A percentile compares a stretch with the other conserved stretches of the same genome.
Conservation (phyloP, 306 rosid species). For the Rosa multiflora region DNA sequence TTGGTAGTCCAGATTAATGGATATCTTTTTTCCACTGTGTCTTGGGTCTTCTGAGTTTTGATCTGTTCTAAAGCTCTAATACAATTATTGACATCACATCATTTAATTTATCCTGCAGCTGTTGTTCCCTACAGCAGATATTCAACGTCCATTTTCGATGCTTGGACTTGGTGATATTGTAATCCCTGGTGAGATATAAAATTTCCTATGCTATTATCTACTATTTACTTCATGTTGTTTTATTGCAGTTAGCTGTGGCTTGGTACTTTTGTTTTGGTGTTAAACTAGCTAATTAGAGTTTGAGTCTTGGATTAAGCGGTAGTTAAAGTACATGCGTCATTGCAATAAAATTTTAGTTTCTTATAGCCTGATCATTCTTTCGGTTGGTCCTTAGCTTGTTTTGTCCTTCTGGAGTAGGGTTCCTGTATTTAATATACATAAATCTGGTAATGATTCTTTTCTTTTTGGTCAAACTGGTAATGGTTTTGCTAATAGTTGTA, state of each 20-base stretch:
- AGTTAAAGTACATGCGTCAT: background rate
- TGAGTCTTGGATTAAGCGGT: background rate
- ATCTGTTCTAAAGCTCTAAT: conserved; percentile 4
- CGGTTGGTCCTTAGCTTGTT: background rate
- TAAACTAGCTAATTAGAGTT: background rate
- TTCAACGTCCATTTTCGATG: conserved; percentile 90
- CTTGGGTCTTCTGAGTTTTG: background rate
- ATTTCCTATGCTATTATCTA: conserved; percentile 13
- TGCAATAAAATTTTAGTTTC: background rate
- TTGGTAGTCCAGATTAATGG: conserved; percentile 33
- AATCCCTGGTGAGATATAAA: conserved; percentile 79
- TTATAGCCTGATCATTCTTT: background rate
- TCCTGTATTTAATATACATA: background rate
- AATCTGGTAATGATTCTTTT: background rate
- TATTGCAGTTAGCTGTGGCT: background rate
- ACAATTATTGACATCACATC: conserved; percentile 19
- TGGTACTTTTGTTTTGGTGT: background rate
- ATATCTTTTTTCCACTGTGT: background rate
- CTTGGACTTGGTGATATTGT: conserved; percentile 99
- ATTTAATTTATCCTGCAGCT: conserved; percentile 54
- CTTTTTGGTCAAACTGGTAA: background rate
- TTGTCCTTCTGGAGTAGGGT: background rate
- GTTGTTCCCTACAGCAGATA: conserved; percentile 90
- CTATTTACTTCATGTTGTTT: background rate
- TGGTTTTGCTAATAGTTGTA: background rate